These are phyloP conservation scores for Ceratocystis papillata DNA, from an alignment of 2,329 filamentous ascomycete genomes.

Conservation along the genomic window DNA sequence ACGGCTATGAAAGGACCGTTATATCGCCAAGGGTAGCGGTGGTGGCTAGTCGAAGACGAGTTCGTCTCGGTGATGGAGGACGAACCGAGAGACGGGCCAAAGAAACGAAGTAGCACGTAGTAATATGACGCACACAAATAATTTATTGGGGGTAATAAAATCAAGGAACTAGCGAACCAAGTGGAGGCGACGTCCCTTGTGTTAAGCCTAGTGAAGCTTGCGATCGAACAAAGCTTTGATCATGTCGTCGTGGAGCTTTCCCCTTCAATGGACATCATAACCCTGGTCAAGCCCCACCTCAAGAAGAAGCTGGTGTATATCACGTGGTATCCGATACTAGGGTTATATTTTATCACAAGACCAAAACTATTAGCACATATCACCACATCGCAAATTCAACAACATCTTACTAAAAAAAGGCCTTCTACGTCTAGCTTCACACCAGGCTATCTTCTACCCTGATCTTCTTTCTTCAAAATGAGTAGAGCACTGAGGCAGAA, in stretches of 20 bases:
- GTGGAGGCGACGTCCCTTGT: not conserved
- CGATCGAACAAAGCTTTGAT: not conserved
- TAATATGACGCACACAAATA: too few relatives aligned
- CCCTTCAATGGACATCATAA: not conserved
- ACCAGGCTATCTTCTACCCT: too few relatives aligned
- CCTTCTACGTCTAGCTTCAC: not conserved
- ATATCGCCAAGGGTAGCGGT: too few relatives aligned
- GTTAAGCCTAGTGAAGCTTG: not conserved
- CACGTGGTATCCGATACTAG: not conserved
- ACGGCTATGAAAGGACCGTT: too few relatives aligned
- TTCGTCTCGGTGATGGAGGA: not conserved
- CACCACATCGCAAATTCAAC: not conserved
- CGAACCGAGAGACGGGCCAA: not conserved
- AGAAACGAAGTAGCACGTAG: not conserved
- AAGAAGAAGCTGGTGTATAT: not conserved
- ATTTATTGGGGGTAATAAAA: not conserved
- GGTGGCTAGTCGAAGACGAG: too few relatives aligned
- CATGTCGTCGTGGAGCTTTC: constrained; percentile 9
- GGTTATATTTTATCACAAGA: not conserved
- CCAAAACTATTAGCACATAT: not conserved
- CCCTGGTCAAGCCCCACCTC: not conserved
- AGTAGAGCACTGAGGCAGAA: not conserved
- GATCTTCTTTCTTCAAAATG: not conserved
- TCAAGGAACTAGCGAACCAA: not conserved
- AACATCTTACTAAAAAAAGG: not conserved